Evolutionary conservation across 2,329 filamentous ascomycete species (phyloP).

Genomic region (Fusarium robinianum): DNA sequence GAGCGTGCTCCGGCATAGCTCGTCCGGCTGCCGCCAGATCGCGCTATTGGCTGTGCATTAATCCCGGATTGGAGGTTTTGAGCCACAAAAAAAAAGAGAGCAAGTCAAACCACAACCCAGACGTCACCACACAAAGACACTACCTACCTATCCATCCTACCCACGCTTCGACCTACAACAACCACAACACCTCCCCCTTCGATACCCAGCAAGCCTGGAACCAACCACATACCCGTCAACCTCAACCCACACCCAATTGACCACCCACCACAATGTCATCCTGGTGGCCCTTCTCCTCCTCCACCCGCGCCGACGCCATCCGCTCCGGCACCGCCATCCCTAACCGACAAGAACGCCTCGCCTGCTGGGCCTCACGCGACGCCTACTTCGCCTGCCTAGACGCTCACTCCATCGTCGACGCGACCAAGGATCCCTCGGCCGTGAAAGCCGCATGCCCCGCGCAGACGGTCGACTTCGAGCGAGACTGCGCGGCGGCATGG

Average conservation of each 20-base stretch:
- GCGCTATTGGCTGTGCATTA: conserved; percentile 6
- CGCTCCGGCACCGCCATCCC: conserved; percentile 71
- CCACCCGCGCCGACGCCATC: conserved; percentile 57
- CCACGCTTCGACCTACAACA: too few species aligned
- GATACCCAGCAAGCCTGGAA: too few species aligned
- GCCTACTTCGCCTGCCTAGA: conserved; percentile 88
- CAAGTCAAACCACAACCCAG: conserved; percentile 13
- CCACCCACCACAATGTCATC: conserved; percentile 50
- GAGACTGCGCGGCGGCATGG: conserved; percentile 88
- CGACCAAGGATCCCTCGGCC: conserved; percentile 49
- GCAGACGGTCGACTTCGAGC: conserved; percentile 67
- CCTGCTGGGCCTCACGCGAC: conserved; percentile 91
- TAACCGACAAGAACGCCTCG: conserved; percentile 77
- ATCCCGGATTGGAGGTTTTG: conserved; percentile 7
- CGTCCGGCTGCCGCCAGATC: conserved; percentile 3
- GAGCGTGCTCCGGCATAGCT: conserved; percentile 5
- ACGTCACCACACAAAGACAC: too few species aligned
- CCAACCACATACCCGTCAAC: neutral
- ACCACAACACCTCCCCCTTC: conserved; percentile 7
- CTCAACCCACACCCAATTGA: conserved; percentile 4
- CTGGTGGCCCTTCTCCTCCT: conserved; percentile 51
- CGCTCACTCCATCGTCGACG: conserved; percentile 77
- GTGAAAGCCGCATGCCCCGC: conserved; percentile 46
- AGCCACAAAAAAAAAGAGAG: neutral
- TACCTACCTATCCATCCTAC: too few species aligned